Evolutionary conservation across 306 rosid species (phyloP), one percentile per base, ranked within the genome.

Genomic region (Vigna hirtella): DNA sequence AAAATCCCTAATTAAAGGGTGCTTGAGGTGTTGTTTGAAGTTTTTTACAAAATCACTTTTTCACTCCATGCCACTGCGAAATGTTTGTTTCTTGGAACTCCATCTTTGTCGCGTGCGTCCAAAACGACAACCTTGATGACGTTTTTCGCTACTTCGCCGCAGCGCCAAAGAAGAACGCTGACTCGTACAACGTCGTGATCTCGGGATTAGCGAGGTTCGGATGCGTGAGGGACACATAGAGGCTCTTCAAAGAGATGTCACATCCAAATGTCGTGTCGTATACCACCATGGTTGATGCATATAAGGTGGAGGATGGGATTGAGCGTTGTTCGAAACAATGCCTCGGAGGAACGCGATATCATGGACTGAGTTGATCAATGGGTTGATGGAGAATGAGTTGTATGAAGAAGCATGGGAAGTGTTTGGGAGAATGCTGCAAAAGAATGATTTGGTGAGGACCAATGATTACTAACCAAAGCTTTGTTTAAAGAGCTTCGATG

Each of bases 31-130:
- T 20, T 20, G 1, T 20, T 20, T 20, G 20, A 20, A 20, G 20
- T 20, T 20, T 20, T 0, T 20, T 20, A 20, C 20, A 20, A 20
- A 20, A 20, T 20, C 74, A 2, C 66, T 89, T 56, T 89, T 91
- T 73, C 20, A 79, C 8, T 59, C 48, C 20, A 85, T 89, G 90
- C 88, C 88, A 15, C n/a, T 62, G 8, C 74, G 63, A 47, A 89
- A 83, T 61, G 76, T 20, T 77, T 30, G 88, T 91, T 9, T 87
- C 96, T 22, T 87, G 89, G 90, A 84, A 87, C 73, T 79, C 91
- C 65, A 84, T 85, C 77, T 68, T 91, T 4, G 77, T 84, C 3
- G 90, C 81, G 9, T 85, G 75, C 50, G 63, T 85, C 22, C 88
- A 81, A 55, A 81, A 89, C 59, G 84, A 75, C 65, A 67, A 66